phyloP scores from a whole-genome alignment of 2,329 filamentous ascomycete species.

The Trichoderma breve region DNA sequence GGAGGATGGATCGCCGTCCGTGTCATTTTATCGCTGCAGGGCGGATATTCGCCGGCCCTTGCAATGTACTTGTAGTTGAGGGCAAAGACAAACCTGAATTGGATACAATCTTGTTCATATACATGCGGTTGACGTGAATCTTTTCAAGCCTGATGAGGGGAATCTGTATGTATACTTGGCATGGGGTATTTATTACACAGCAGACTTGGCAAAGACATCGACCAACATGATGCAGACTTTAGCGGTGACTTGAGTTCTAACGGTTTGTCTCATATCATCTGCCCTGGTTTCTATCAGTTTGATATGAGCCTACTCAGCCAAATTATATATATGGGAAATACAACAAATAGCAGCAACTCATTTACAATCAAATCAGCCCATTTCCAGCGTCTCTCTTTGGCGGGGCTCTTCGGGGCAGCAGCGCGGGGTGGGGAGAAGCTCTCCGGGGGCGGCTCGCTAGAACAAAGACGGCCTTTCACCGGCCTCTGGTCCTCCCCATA shows the following conservation, averaged over 20 bases:
- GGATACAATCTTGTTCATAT: not conserved
- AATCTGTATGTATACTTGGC: not conserved
- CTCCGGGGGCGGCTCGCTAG: constrained; percentile 2
- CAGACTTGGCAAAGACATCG: not conserved
- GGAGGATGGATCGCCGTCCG: not conserved
- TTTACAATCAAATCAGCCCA: not conserved
- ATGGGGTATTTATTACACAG: not conserved
- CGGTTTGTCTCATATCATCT: not conserved
- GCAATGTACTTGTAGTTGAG: not conserved
- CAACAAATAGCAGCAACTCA: not conserved
- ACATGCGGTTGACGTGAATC: not conserved
- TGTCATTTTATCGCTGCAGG: not conserved
- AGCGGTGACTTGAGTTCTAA: no score
- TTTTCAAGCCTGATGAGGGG: not conserved
- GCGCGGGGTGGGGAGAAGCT: constrained; percentile 8
- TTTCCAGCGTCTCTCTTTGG: not conserved
- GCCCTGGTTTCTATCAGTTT: not conserved
- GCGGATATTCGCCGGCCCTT: no score
- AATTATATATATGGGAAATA: not conserved
- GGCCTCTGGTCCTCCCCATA: not conserved
- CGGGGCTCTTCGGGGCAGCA: constrained; percentile 11
- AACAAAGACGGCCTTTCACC: not conserved
- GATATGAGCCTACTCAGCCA: not conserved
- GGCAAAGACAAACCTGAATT: not conserved
- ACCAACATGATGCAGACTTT: no score